phyloP scores from a whole-genome alignment of 2,329 filamentous ascomycete species.

The Trichophyton benhamiae region DNA sequence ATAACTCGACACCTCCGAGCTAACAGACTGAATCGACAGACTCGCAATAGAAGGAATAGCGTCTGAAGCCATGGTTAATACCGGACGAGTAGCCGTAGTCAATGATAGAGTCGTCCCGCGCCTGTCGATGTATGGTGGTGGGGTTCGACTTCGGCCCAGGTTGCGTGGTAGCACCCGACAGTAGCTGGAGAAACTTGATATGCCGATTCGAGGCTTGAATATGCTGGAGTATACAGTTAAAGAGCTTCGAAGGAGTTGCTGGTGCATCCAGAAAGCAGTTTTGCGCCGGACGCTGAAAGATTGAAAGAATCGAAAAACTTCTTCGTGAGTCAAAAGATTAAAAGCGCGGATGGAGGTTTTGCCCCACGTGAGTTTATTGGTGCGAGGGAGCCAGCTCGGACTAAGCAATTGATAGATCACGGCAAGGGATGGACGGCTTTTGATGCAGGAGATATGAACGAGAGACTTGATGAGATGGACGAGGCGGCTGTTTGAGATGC shows the following conservation, averaged over 20 bases:
- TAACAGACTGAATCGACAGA: slow-evolving; percentile 30
- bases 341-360: not conserved
- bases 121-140: not conserved
- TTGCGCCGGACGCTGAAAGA: not conserved
- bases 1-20: slow-evolving; percentile 27
- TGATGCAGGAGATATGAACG: not conserved
- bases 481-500: not conserved
- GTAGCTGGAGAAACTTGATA: not conserved
- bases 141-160: not conserved
- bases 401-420: not conserved
- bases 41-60: slow-evolving; percentile 27
- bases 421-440: not conserved
- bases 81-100: not conserved
- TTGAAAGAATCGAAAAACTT: not conserved
- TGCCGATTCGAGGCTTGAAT: not conserved
- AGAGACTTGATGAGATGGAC: not conserved
- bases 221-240: not conserved
- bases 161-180: not conserved
- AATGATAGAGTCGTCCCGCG: not conserved
- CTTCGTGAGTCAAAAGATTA: not conserved
- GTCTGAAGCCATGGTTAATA: slow-evolving; percentile 24
- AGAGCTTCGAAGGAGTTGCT: not conserved
- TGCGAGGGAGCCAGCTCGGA: not conserved
- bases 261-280: slow-evolving; percentile 4
- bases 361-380: slow-evolving; percentile 1